Base-by-base conservation (phyloP, 345 rosid genomes). In the Dovyalis caffra region DNA sequence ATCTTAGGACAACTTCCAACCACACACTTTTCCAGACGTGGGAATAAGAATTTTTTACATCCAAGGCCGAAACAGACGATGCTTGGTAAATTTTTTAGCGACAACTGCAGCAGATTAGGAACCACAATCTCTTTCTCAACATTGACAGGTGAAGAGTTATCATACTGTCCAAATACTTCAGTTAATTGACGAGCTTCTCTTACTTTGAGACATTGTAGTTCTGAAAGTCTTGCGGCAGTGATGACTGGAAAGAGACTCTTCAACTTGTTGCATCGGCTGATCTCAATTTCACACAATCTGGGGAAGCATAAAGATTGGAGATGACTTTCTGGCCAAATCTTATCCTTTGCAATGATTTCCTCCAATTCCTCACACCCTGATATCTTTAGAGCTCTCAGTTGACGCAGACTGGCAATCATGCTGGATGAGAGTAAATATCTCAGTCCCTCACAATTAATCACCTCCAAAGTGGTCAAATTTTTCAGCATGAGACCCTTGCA, bases 11-110 rank as follows among this genome's bases (percentile, higher is more conserved):
- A 47, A 4, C 1, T 0, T 16, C 2, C 0, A 21, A 47, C 53
- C 53, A 0, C 1, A 2, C 4, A 18, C 0, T 0, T 0, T 21
- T 0, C 0, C 53, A 18, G 1, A 16, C 8, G 0, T 3, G n/a
- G n/a, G 53, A 47, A 47, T 1, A 18, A 0, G 2, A 49, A 49
- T 4, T 49, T 8, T 1, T 5, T 0, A 49, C 56, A 49, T 49
- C 56, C 56, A 6, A 0, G 56, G 18, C 9, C 18, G 8, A 20
- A 49, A 8, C 0, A 20, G 23, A 5, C 23, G 1, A 49, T 47
- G 1, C 53, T 47, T 47, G n/a, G 53, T 47, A 47, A 6, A 15
- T 16, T 16, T 0, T 4, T 0, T 4, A 47, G 51, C 6, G 1
- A 0, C 0, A 47, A 20, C 1, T 0, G 0, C 5, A 1, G 0